These are phyloP conservation scores for Trypanosoma mega DNA, from an alignment of 208 protist genomes.

Conservation along the genomic window DNA sequence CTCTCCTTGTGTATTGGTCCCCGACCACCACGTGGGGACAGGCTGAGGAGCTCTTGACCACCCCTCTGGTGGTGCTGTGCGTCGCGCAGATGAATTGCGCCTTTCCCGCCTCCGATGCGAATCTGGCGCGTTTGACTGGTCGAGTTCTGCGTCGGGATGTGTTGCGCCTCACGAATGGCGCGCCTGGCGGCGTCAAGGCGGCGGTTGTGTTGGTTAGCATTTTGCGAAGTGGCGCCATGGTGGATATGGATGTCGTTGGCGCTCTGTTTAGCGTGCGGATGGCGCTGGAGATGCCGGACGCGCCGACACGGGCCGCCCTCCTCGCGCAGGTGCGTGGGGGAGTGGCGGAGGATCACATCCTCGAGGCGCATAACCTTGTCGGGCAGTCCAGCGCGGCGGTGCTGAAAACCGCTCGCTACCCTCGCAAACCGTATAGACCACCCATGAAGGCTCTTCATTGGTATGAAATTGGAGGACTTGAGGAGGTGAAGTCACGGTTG, in stretches of 20 bases:
- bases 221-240: constrained; percentile 28
- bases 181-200: constrained; percentile 23
- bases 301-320: constrained; percentile 45
- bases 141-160: constrained; percentile 32
- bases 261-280: constrained; percentile 46
- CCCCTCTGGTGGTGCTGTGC: constrained; percentile 35
- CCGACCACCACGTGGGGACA: constrained; percentile 15
- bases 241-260: constrained; percentile 30
- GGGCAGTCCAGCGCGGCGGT: constrained; percentile 55
- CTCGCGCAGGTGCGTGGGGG: constrained; percentile 46
- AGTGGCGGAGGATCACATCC: constrained; percentile 15
- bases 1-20: constrained; percentile 40
- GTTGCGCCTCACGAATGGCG: constrained; percentile 18
- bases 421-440: constrained; percentile 15
- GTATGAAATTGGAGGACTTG: constrained; percentile 99
- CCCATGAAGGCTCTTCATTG: constrained; percentile 89
- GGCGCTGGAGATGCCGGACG: constrained; percentile 38
- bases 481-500: constrained; percentile 97
- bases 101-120: constrained; percentile 44
- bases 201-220: constrained; percentile 57
- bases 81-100: constrained; percentile 35
- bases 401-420: constrained; percentile 34
- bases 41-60: constrained; percentile 11
- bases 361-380: constrained; percentile 52
- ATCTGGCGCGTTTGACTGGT: constrained; percentile 32